Conservation (phyloP, 2,329 filamentous ascomycete species). For the Aspergillus intermedius region DNA sequence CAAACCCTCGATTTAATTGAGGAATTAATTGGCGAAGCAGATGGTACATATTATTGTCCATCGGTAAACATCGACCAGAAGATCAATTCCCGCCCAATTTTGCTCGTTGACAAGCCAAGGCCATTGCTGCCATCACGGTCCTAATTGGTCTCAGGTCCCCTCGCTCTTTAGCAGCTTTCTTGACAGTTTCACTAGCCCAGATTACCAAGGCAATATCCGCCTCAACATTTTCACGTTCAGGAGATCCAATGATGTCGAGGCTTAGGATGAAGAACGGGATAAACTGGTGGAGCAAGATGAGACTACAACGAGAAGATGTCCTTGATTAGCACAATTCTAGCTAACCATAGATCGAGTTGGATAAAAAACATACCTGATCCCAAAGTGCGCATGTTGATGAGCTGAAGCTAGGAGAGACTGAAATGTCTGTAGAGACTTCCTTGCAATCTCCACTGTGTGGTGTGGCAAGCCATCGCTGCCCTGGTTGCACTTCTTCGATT, state of each 20-base stretch:
- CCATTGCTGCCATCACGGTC: background rate
- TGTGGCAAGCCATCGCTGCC: constrained; percentile 1
- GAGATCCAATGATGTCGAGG: constrained; percentile 7
- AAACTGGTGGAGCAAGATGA: constrained; percentile 11
- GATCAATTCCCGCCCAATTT: background rate
- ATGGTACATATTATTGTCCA: too few relatives aligned
- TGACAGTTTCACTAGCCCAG: constrained; percentile 9
- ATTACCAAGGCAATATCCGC: constrained; percentile 3
- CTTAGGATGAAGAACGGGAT: constrained; percentile 10
- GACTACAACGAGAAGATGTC: constrained; percentile 1
- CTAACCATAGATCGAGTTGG: background rate
- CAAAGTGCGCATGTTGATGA: constrained; percentile 4
- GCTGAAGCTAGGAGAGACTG: background rate
- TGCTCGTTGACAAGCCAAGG: background rate
- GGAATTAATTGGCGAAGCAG: too few relatives aligned
- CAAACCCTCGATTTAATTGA: too few relatives aligned
- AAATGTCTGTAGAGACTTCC: constrained; percentile 4
- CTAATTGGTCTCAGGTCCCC: constrained; percentile 3
- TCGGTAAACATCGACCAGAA: background rate
- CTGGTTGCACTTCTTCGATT: constrained; percentile 9
- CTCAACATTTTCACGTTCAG: constrained; percentile 1
- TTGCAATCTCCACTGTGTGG: constrained; percentile 7
- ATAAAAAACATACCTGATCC: constrained; percentile 2
- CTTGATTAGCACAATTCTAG: background rate
- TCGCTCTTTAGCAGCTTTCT: constrained; percentile 6